phyloP scores from a whole-genome alignment of 495 filamentous ascomycete genomes.

The Penicillium desertorum region DNA sequence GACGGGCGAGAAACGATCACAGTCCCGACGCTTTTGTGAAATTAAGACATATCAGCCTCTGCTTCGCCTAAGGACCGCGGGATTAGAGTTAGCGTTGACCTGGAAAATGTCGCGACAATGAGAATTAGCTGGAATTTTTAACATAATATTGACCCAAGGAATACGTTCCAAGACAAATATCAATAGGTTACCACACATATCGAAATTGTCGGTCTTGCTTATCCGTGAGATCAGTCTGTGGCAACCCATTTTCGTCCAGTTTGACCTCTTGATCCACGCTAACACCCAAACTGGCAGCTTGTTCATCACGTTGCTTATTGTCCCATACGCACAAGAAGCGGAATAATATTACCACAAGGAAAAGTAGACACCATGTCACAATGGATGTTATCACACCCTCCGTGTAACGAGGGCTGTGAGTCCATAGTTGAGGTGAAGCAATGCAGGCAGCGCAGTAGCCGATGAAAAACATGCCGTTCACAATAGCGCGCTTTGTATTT shows the following conservation, averaged over 20 bases:
- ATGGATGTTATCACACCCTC: slow-evolving; percentile 31
- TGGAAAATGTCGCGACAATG: too few relatives aligned
- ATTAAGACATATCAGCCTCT: too few relatives aligned
- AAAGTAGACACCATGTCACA: slow-evolving; percentile 33
- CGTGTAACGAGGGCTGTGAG: slow-evolving; percentile 25
- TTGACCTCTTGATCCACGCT: slow-evolving; percentile 5
- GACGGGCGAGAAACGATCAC: too few relatives aligned
- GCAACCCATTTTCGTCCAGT: slow-evolving; percentile 21
- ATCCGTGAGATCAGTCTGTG: slow-evolving; percentile 24
- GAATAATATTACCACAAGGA: slow-evolving; percentile 22
- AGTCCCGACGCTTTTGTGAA: too few relatives aligned
- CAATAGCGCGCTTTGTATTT: slow-evolving; percentile 60
- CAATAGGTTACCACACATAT: slow-evolving; percentile 17
- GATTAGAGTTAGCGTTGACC: too few relatives aligned
- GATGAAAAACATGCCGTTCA: slow-evolving; percentile 43
- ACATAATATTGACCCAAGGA: neutral
- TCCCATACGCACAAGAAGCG: slow-evolving; percentile 27
- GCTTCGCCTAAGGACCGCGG: too few relatives aligned
- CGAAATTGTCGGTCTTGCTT: slow-evolving; percentile 23
- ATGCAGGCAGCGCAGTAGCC: slow-evolving; percentile 40
- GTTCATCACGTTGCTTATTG: slow-evolving; percentile 19
- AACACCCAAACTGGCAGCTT: neutral
- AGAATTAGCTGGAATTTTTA: too few relatives aligned
- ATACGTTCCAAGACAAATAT: neutral
- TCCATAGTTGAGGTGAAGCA: slow-evolving; percentile 35